Percentiles rank a stretch among this genome's conserved stretches.
Conservation (phyloP, 805 yeast species). For the Hemisphaericaspora nanyangensis region DNA sequence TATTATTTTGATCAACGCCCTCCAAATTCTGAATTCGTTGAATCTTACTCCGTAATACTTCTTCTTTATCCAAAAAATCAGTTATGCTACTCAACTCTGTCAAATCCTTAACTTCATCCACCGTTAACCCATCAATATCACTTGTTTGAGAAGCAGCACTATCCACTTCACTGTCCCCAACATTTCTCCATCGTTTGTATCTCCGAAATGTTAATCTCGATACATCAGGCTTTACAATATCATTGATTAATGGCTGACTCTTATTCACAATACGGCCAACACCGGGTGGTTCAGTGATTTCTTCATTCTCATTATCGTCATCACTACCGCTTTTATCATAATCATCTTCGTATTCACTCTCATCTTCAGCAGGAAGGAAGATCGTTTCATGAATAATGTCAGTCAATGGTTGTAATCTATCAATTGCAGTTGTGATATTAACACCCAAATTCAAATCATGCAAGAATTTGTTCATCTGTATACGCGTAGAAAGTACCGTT, state of each 20-base stretch:
- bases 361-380: constrained; percentile 49
- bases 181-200: constrained; percentile 12
- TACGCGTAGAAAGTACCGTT: constrained; percentile 37
- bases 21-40: constrained; percentile 41
- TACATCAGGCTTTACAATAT: constrained; percentile 46
- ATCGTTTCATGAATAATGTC: constrained; percentile 45
- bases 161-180: constrained; percentile 8
- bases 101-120: constrained; percentile 30
- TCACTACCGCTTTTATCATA: constrained; percentile 16
- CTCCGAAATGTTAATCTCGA: constrained; percentile 9
- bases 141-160: constrained; percentile 13
- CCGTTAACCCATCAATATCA: constrained; percentile 32
- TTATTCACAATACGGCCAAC: constrained; percentile 46
- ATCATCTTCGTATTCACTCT: constrained; percentile 22
- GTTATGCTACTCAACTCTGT: constrained; percentile 33
- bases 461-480: constrained; percentile 39
- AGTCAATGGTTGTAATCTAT: constrained; percentile 45
- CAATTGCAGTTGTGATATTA: constrained; percentile 48
- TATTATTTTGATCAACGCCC: constrained; percentile 37
- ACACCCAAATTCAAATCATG: constrained; percentile 43
- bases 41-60: constrained; percentile 44
- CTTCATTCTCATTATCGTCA: constrained; percentile 10
- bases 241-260: constrained; percentile 47
- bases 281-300: constrained; percentile 50
- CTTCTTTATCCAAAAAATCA: constrained; percentile 34